phyloP scores from a whole-genome alignment of 2,329 filamentous ascomycete species.

The Aspergillus cejpii region DNA sequence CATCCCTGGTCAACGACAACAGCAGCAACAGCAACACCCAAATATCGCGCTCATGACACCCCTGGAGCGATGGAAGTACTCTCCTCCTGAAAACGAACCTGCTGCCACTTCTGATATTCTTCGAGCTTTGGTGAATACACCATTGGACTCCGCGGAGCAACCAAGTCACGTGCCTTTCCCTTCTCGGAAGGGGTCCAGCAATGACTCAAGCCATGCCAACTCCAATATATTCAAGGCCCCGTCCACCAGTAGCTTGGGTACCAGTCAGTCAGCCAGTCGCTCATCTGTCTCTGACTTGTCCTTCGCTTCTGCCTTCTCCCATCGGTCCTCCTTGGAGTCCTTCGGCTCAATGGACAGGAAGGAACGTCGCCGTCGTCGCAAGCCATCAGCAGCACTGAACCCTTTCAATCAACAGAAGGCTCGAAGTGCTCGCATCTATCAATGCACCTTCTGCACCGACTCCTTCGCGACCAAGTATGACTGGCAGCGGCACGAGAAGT shows the following conservation, averaged over 20 bases:
- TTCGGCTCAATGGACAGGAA: constrained; percentile 53
- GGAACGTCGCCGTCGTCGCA: constrained; percentile 52
- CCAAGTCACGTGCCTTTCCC: constrained; percentile 31
- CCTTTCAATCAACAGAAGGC: constrained; percentile 38
- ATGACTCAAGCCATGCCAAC: constrained; percentile 48
- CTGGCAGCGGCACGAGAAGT: constrained; percentile 55
- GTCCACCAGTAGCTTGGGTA: constrained; percentile 51
- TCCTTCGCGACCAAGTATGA: constrained; percentile 54
- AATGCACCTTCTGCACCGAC: constrained; percentile 55
- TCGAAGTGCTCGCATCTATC: constrained; percentile 44
- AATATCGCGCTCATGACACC: constrained; percentile 53
- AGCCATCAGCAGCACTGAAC: constrained; percentile 40
- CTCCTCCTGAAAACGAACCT: constrained; percentile 63
- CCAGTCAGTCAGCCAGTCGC: constrained; percentile 46
- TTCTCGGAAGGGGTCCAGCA: constrained; percentile 42
- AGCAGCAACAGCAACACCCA: constrained; percentile 36
- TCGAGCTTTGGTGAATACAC: constrained; percentile 49
- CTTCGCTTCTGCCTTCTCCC: constrained; percentile 51
- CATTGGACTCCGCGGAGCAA: constrained; percentile 30
- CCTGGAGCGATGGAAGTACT: constrained; percentile 63
- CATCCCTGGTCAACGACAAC: constrained; percentile 51
- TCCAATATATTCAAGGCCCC: constrained; percentile 48
- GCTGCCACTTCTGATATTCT: constrained; percentile 59
- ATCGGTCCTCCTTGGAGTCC: constrained; percentile 50
- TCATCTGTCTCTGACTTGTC: constrained; percentile 51